A percentile compares a stretch with the other conserved stretches of the same genome.
Conservation (phyloP, 495 filamentous ascomycete genomes). For the Aspergillus avenaceus region DNA sequence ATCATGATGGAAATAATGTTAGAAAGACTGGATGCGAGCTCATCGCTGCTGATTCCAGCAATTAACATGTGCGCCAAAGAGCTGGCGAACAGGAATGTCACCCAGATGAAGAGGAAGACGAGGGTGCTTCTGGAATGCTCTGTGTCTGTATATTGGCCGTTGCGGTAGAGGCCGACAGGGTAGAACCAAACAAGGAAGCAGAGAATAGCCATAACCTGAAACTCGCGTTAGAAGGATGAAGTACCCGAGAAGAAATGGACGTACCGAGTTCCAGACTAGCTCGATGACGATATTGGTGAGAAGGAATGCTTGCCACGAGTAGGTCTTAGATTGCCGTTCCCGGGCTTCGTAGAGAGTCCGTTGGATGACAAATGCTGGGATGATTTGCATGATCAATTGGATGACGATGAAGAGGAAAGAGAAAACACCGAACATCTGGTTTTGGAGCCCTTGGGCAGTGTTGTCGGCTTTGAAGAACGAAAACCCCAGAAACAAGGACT, state of each 20-base stretch:
- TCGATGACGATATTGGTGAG: constrained; percentile 59
- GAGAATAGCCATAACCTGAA: constrained; percentile 52
- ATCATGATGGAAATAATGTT: background rate
- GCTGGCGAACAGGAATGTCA: constrained; percentile 44
- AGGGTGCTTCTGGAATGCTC: constrained; percentile 40
- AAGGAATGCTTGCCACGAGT: constrained; percentile 72
- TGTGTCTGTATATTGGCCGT: constrained; percentile 32
- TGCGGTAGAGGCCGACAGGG: constrained; percentile 50
- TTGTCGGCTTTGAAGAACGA: constrained; percentile 60
- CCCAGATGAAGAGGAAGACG: constrained; percentile 45
- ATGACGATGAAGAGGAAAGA: constrained; percentile 70
- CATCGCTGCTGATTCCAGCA: constrained; percentile 46
- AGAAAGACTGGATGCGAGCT: constrained; percentile 31
- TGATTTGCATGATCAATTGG: constrained; percentile 67
- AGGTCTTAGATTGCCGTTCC: constrained; percentile 73
- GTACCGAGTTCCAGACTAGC: constrained; percentile 57
- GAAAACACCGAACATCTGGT: constrained; percentile 81
- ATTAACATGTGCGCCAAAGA: constrained; percentile 55
- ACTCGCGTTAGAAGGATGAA: too few relatives aligned
- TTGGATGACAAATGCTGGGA: constrained; percentile 60
- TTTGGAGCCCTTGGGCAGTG: constrained; percentile 70
- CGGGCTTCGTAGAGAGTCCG: constrained; percentile 72
- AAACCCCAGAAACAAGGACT: constrained; percentile 75
- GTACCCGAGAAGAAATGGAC: too few relatives aligned
- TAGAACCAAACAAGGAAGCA: constrained; percentile 58